Base-by-base conservation (phyloP, 2,329 filamentous ascomycete genomes). In the Coleophoma crateriformis region DNA sequence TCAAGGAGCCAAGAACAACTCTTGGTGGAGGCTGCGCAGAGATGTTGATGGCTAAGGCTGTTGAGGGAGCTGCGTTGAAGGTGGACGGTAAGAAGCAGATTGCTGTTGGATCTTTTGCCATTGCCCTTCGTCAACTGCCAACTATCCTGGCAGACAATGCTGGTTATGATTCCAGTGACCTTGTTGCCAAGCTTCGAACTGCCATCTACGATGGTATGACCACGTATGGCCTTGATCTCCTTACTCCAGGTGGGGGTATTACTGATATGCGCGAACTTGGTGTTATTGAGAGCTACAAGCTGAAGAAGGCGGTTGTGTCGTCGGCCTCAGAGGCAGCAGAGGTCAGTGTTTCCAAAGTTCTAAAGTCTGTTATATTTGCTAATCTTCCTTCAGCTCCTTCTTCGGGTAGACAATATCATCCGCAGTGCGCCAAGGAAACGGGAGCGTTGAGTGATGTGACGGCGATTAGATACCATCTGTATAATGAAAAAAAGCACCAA, bases 11-110 rank as follows among this genome's bases (percentile, higher is more conserved):
- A 47, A 84, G 89, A 67, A 95, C 91, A 39, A 97, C 94, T 0
- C 83, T 99, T 3, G 94, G 94, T 47, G 94, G 94, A 65, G 94
- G 94, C 27, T 97, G 90, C 65, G 91, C 92, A 4, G 94, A 99
- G 80, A 97, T 97, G 92, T 75, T 95, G 60, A 99, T 99, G 94
- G 89, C 92, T 57, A 96, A 96, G 78, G 94, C 94, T 7, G 94
- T 99, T 19, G 92, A 96, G 66, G 88, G 87, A 53, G 90, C 90
- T 5, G 91, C 91, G 19, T 91, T 95, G 54, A 92, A 95, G 62
- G 88, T 96, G 7, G 90, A 94, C 59, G 94, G 94, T 68, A 99
- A 99, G 84, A 92, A 94, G 71, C 91, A 95, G 61, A 78, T 96
- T 63, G 94, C 94, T 2, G 92, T 97, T 17, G 85, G 91, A 55